phyloP scores from a whole-genome alignment of 306 rosid species.

The Cucurbita pepo region DNA sequence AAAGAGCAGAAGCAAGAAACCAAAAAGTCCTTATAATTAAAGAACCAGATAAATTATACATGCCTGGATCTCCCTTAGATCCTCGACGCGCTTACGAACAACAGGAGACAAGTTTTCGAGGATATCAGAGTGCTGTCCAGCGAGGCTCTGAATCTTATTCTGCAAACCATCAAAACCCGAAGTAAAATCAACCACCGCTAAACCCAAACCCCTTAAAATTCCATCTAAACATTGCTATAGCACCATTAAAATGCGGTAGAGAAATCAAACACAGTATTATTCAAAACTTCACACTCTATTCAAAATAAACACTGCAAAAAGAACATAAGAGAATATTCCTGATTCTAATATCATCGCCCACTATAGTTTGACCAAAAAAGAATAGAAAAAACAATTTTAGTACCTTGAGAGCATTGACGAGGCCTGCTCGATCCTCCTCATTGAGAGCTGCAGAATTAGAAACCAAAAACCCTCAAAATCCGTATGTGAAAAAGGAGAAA shows the following conservation, averaged over 20 bases:
- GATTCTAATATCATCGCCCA: neutral
- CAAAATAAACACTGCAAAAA: neutral
- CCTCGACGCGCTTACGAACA: constrained; percentile 73
- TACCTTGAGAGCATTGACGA: constrained; percentile 83
- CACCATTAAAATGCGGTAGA: neutral
- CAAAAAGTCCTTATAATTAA: neutral
- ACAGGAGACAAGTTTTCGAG: constrained; percentile 43
- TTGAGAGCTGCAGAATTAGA: constrained; percentile 31
- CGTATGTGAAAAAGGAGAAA: neutral
- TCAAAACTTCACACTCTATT: neutral
- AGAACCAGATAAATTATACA: neutral
- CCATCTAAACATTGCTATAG: neutral
- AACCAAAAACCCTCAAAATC: neutral
- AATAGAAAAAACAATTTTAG: neutral
- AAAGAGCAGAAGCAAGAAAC: neutral
- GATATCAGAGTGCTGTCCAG: constrained; percentile 67
- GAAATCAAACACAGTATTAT: neutral
- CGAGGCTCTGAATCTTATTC: constrained; percentile 73
- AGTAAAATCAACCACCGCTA: neutral
- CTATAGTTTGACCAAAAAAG: neutral
- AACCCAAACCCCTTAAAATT: neutral
- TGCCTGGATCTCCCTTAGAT: constrained; percentile 84
- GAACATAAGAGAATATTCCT: neutral
- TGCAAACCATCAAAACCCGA: constrained; percentile 7
- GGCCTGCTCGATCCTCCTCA: constrained; percentile 55